Evolutionary conservation across 1,139 yeast species (phyloP).

Genomic region (Sugiyamaella sp.): DNA sequence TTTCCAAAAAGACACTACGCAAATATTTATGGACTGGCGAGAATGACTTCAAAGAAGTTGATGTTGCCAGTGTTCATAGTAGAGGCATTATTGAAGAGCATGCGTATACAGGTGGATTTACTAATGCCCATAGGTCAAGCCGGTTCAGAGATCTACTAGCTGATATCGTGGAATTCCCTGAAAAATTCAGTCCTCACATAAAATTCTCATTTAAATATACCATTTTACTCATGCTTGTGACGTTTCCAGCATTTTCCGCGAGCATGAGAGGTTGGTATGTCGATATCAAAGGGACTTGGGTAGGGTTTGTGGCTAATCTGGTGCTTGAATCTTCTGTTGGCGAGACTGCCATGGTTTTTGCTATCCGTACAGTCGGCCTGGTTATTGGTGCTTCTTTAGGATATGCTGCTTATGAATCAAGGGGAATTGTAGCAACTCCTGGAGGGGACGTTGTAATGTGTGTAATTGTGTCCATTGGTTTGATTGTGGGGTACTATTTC

Average conservation of each 20-base stretch:
- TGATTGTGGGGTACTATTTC: conserved; percentile 50
- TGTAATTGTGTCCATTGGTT: conserved; percentile 48
- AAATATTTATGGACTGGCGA: conserved; percentile 42
- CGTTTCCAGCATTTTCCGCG: conserved; percentile 54
- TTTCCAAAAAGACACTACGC: conserved; percentile 40
- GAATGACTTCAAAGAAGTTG: conserved; percentile 33
- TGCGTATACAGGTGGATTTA: neutral
- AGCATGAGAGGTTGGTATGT: conserved; percentile 51
- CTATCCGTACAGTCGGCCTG: conserved; percentile 52
- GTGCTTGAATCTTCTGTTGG: conserved; percentile 56
- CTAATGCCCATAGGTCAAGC: too few species aligned
- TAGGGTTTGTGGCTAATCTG: conserved; percentile 54
- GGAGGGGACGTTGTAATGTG: conserved; percentile 49
- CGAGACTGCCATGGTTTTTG: conserved; percentile 51
- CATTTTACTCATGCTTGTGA: conserved; percentile 49
- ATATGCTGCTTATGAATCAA: conserved; percentile 49
- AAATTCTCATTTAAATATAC: conserved; percentile 51
- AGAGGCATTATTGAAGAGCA: conserved; percentile 9
- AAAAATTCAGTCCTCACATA: conserved; percentile 20
- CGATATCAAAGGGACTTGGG: conserved; percentile 53
- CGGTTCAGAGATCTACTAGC: conserved; percentile 17
- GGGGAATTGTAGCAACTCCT: conserved; percentile 38
- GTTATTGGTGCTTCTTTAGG: conserved; percentile 55
- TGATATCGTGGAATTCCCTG: conserved; percentile 20
- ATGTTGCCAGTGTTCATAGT: conserved; percentile 28